Evolutionary conservation across 192 early-diverging fungal species (phyloP).

Genomic region (Paraglomus brasilianum): DNA sequence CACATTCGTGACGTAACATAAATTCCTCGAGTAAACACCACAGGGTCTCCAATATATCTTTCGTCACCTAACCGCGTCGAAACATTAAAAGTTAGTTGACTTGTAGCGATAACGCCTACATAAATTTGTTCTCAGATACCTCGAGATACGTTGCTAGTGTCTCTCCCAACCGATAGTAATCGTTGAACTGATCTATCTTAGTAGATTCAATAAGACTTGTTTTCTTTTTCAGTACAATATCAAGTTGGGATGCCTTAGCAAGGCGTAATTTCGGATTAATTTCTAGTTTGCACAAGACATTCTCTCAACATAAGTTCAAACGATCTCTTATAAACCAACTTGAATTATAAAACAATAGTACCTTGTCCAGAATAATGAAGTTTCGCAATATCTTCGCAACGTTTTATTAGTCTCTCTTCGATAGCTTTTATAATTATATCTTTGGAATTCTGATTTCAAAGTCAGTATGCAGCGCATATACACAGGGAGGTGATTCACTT

Average conservation of each 20-base stretch:
- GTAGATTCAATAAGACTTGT: not conserved
- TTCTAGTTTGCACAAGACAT: not conserved
- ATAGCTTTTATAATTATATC: not conserved
- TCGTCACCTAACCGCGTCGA: not conserved
- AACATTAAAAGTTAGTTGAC: not conserved
- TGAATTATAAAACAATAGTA: not conserved
- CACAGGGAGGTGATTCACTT: not conserved
- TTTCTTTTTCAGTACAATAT: not conserved
- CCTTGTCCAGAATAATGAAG: constrained; percentile 15
- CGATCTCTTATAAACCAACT: too few species aligned
- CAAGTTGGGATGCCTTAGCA: constrained; percentile 13
- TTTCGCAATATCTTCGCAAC: constrained; percentile 16
- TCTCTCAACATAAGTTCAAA: not conserved
- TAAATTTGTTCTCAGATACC: not conserved
- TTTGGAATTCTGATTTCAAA: not conserved
- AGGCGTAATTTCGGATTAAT: not conserved
- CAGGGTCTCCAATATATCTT: not conserved
- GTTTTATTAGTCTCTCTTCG: constrained; percentile 9
- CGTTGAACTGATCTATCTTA: not conserved
- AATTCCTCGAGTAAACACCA: constrained; percentile 22
- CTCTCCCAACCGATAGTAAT: not conserved
- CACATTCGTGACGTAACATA: not conserved
- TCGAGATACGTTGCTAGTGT: not conserved
- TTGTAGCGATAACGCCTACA: not conserved
- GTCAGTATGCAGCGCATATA: not conserved